Evolutionary conservation across 805 yeast genomes (phyloP).

Genomic region (Candida pseudoglaebosa): DNA sequence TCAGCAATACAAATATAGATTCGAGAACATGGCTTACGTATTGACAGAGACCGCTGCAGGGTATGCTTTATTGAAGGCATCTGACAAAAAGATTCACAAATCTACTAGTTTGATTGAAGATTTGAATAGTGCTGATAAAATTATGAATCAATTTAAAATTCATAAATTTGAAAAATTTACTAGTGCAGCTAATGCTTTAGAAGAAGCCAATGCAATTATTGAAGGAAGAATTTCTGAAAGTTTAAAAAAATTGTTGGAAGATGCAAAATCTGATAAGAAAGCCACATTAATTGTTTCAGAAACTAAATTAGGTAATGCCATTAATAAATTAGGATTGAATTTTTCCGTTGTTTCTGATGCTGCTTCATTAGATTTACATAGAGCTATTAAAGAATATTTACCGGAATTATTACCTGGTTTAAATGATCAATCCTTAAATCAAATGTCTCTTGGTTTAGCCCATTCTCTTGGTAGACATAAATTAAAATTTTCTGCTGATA

Average conservation of each 20-base stretch:
- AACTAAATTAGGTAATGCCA: slow-evolving; percentile 92
- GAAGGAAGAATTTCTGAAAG: slow-evolving; percentile 92
- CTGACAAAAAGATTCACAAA: slow-evolving; percentile 95
- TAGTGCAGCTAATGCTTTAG: slow-evolving; percentile 93
- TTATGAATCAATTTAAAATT: slow-evolving; percentile 84
- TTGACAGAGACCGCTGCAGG: slow-evolving; percentile 99
- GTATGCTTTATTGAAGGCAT: slow-evolving; percentile 94
- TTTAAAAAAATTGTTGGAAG: slow-evolving; percentile 72
- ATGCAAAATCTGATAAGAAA: slow-evolving; percentile 75
- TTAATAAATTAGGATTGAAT: slow-evolving; percentile 88
- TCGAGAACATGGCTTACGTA: slow-evolving; percentile 66
- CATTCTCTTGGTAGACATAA: slow-evolving; percentile 98
- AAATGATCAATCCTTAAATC: slow-evolving; percentile 75
- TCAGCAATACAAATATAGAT: slow-evolving; percentile 5
- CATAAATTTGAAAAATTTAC: slow-evolving; percentile 93
- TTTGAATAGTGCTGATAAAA: slow-evolving; percentile 78
- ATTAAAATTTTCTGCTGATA: slow-evolving; percentile 95
- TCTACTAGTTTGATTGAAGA: slow-evolving; percentile 70
- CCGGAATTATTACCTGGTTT: slow-evolving; percentile 95
- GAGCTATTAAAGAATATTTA: slow-evolving; percentile 91
- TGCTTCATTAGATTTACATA: slow-evolving; percentile 87
- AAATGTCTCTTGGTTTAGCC: slow-evolving; percentile 97
- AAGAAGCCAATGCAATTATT: slow-evolving; percentile 86
- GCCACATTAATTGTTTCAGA: slow-evolving; percentile 88
- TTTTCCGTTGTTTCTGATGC: slow-evolving; percentile 91